Evolutionary conservation across 768 basidiomycete genomes (phyloP).

Genomic region (Psilocybe tampanensis): DNA sequence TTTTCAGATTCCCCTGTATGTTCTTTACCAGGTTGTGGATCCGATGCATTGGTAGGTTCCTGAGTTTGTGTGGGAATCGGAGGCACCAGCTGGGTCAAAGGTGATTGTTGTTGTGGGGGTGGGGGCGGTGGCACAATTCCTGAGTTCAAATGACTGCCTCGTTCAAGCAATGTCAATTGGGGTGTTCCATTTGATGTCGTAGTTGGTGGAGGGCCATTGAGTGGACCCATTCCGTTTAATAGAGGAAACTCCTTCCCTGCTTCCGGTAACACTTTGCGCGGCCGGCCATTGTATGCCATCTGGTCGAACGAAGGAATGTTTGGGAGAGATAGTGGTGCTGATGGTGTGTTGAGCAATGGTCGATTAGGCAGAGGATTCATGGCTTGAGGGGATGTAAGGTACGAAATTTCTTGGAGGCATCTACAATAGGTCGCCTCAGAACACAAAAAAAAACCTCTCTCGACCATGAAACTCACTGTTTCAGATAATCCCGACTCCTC

Average conservation of each 20-base stretch:
- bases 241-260: constrained; percentile 69
- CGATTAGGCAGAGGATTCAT: constrained; percentile 95
- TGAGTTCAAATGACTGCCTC: constrained; percentile 45
- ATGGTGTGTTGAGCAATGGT: constrained; percentile 68
- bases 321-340: constrained; percentile 65
- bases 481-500: constrained; percentile 93
- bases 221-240: constrained; percentile 60
- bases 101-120: constrained; percentile 32
- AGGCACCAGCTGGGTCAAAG: constrained; percentile 32
- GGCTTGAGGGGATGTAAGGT: constrained; percentile 94
- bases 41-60: constrained; percentile 24
- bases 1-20: constrained; percentile 51
- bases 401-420: constrained; percentile 97
- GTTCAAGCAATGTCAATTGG: constrained; percentile 49
- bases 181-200: constrained; percentile 46
- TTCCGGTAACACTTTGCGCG: constrained; percentile 80
- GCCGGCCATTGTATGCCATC: constrained; percentile 76
- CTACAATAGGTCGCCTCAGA: constrained; percentile 35
- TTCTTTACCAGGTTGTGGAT: constrained; percentile 39
- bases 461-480: constrained; percentile 63
- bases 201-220: constrained; percentile 53
- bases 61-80: constrained; percentile 36
- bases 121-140: constrained; percentile 42
- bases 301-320: constrained; percentile 77
- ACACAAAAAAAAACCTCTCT: background rate